Conservation (phyloP, 1,284 basidiomycete genomes). For the Takashimella koratensis region DNA sequence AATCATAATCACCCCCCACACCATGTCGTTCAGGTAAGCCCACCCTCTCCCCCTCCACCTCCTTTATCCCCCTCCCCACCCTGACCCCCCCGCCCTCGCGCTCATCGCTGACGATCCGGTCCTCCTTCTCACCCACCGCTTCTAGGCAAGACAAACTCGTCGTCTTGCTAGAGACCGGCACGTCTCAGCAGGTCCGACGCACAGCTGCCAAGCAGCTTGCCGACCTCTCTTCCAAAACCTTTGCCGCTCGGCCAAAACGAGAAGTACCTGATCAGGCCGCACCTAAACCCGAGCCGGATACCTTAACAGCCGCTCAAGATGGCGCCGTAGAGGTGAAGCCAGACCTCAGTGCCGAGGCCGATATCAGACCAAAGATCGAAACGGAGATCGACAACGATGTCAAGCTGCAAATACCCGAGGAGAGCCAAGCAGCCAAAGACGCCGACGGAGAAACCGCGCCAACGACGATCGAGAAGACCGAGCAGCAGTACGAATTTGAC, state of each 20-base stretch:
- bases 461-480: conserved; percentile 10
- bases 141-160: conserved; percentile 48
- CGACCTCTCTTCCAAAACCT: conserved; percentile 42
- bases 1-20: not conserved
- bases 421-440: not conserved
- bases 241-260: conserved; percentile 19
- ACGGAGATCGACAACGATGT: not conserved
- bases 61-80: not conserved
- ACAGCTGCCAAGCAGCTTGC: conserved; percentile 49
- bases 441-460: not conserved
- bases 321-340: conserved; percentile 1
- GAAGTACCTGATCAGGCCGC: not conserved
- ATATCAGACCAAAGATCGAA: not conserved
- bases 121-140: too few relatives aligned
- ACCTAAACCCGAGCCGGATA: too few relatives aligned
- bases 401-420: not conserved
- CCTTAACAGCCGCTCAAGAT: too few relatives aligned
- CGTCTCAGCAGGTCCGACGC: conserved; percentile 42
- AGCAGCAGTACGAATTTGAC: conserved; percentile 28
- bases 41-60: not conserved
- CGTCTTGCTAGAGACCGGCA: conserved; percentile 48
- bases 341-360: conserved; percentile 7
- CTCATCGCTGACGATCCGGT: conserved; percentile 8
- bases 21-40: conserved; percentile 18
- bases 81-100: too few relatives aligned